Conservation (phyloP, 1,139 yeast genomes). For the Diutina mesorugosa region DNA sequence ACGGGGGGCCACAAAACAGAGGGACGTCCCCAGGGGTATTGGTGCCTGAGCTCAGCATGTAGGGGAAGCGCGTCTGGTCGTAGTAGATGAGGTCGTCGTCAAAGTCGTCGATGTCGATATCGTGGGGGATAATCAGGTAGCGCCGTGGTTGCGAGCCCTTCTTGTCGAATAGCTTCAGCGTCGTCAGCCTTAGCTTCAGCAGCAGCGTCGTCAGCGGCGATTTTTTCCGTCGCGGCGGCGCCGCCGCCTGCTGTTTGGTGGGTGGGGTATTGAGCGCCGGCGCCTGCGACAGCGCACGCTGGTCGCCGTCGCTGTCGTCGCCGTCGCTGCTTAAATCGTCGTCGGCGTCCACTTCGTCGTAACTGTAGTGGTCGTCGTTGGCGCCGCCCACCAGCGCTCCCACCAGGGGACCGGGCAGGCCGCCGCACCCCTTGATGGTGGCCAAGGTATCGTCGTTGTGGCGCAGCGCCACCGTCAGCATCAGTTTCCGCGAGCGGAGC, state of each 20-base stretch:
- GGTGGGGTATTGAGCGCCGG: not conserved
- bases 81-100: slow-evolving; percentile 42
- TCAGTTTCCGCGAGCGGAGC: not conserved
- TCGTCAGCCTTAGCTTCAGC: slow-evolving; percentile 46
- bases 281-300: not conserved
- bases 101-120: slow-evolving; percentile 52
- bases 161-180: slow-evolving; percentile 58
- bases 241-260: not conserved
- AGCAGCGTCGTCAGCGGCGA: slow-evolving; percentile 9
- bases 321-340: not conserved
- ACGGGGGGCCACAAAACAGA: slow-evolving; percentile 17
- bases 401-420: not conserved
- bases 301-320: not conserved
- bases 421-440: not conserved
- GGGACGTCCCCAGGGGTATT: not conserved
- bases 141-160: slow-evolving; percentile 62
- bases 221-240: not conserved
- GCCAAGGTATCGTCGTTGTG: not conserved
- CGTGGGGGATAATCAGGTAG: slow-evolving; percentile 61
- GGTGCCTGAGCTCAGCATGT: slow-evolving; percentile 9
- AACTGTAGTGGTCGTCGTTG: not conserved
- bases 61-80: slow-evolving; percentile 27
- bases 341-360: slow-evolving; percentile 2
- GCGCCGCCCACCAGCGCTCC: not conserved
- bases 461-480: slow-evolving; percentile 2